A percentile compares a stretch with the other conserved stretches of the same genome.
These are phyloP conservation scores for Gaeumannomyces sp. DNA, from an alignment of 2,329 filamentous ascomycete species.

Conservation along the genomic window DNA sequence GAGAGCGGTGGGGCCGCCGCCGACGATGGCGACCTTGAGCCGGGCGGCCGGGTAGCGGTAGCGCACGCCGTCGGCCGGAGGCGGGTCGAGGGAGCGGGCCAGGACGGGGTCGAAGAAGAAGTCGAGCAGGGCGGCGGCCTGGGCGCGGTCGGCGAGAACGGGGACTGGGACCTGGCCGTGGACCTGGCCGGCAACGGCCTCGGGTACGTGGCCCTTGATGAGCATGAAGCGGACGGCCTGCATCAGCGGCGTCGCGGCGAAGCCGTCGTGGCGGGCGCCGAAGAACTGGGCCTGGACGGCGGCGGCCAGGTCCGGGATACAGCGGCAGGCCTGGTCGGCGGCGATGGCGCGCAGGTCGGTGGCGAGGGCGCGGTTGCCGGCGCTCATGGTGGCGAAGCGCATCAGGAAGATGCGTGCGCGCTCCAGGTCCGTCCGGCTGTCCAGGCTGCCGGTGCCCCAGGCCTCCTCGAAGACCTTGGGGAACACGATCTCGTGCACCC, in stretches of 20 bases:
- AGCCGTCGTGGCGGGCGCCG: constrained; percentile 23
- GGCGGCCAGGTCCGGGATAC: constrained; percentile 21
- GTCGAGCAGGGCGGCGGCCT: constrained; percentile 22
- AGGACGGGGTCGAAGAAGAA: constrained; percentile 31
- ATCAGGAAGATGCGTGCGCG: constrained; percentile 26
- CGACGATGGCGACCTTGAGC: constrained; percentile 7
- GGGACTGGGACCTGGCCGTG: background rate
- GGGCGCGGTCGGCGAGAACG: constrained; percentile 16
- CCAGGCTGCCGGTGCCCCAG: constrained; percentile 20
- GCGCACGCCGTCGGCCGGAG: constrained; percentile 17
- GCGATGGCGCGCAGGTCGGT: constrained; percentile 24
- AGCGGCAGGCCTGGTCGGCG: constrained; percentile 18
- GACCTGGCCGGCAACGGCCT: constrained; percentile 13
- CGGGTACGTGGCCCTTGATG: constrained; percentile 23
- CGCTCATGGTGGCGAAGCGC: constrained; percentile 23
- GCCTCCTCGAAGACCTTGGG: constrained; percentile 27
- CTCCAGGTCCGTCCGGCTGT: constrained; percentile 22
- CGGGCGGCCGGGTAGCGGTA: constrained; percentile 22
- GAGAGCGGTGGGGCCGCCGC: constrained; percentile 8
- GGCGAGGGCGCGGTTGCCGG: constrained; percentile 18
- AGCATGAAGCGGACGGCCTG: constrained; percentile 29
- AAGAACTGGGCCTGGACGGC: constrained; percentile 24
- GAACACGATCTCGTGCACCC: constrained; percentile 21
- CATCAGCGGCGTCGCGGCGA: constrained; percentile 24
- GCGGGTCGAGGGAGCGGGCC: constrained; percentile 20